A percentile compares a stretch with the other conserved stretches of the same genome.
Evolutionary conservation across 2,329 filamentous ascomycete species (phyloP).

Genomic region (Xylariaceae sp.): DNA sequence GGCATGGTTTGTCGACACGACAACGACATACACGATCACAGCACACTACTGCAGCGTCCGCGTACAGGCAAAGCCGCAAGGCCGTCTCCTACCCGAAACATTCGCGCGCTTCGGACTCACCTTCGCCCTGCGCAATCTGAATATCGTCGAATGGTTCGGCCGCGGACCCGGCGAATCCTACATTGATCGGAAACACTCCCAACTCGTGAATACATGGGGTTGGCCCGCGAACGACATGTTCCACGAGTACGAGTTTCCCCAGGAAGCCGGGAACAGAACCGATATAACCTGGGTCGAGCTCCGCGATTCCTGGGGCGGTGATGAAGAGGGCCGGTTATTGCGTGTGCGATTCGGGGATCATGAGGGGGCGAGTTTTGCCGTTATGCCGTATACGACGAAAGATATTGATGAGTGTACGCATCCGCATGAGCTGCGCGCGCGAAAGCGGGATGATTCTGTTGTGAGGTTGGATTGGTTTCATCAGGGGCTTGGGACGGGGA

Average conservation of each 20-base stretch:
- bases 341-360: conserved; percentile 43
- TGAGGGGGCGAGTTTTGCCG: conserved; percentile 51
- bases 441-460: conserved; percentile 46
- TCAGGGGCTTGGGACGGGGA: conserved; percentile 58
- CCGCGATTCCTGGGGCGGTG: conserved; percentile 29
- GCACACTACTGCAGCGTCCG: conserved; percentile 45
- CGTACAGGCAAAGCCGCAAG: conserved; percentile 44
- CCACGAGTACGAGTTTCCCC: conserved; percentile 61
- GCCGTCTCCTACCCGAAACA: conserved; percentile 47
- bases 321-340: conserved; percentile 33
- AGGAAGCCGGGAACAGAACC: conserved; percentile 61
- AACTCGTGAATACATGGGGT: conserved; percentile 51
- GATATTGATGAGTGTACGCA: conserved; percentile 53
- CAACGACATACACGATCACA: conserved; percentile 51
- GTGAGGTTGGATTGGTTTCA: conserved; percentile 57
- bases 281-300: conserved; percentile 58
- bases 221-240: conserved; percentile 47
- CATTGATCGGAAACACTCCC: conserved; percentile 58
- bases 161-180: conserved; percentile 63
- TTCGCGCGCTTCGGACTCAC: conserved; percentile 60
- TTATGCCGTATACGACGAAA: conserved; percentile 47
- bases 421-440: conserved; percentile 53
- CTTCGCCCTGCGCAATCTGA: conserved; percentile 38
- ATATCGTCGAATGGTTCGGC: conserved; percentile 57
- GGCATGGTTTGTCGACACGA: conserved; percentile 52